These are phyloP conservation scores for Rutstroemia sp. DNA, from an alignment of 2,329 filamentous ascomycete species.

Conservation along the genomic window DNA sequence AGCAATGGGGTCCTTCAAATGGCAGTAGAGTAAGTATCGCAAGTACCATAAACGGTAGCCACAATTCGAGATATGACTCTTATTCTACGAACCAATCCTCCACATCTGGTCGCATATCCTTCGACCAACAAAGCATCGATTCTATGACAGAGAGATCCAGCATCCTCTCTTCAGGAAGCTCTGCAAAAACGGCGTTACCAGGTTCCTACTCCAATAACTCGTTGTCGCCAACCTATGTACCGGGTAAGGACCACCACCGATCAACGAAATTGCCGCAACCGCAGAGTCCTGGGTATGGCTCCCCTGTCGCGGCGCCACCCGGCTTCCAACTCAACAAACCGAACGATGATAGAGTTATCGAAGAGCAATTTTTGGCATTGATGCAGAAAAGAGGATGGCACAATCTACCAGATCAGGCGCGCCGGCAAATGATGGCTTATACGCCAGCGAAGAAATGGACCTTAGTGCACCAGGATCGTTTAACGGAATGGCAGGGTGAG, in stretches of 20 bases:
- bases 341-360: conserved; percentile 73
- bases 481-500: conserved; percentile 90
- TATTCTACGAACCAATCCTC: conserved; percentile 38
- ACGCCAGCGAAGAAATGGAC: conserved; percentile 96
- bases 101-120: conserved; percentile 37
- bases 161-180: conserved; percentile 48
- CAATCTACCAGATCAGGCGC: conserved; percentile 89
- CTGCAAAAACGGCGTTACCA: conserved; percentile 45
- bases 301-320: conserved; percentile 20
- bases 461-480: conserved; percentile 85
- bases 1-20: conserved; percentile 63
- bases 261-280: conserved; percentile 42
- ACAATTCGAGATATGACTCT: conserved; percentile 57
- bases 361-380: conserved; percentile 83
- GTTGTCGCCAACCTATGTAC: conserved; percentile 25
- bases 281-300: conserved; percentile 19
- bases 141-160: conserved; percentile 50
- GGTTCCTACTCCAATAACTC: conserved; percentile 51
- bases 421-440: conserved; percentile 93
- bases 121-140: conserved; percentile 59
- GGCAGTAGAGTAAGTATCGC: conserved; percentile 41
- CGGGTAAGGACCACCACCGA: conserved; percentile 45
- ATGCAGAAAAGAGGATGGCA: conserved; percentile 99
- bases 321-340: conserved; percentile 61
- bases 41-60: conserved; percentile 42